Evolutionary conservation across 108 stramenopile species (phyloP).

Genomic region (Cyclotella choctawhatcheeana): DNA sequence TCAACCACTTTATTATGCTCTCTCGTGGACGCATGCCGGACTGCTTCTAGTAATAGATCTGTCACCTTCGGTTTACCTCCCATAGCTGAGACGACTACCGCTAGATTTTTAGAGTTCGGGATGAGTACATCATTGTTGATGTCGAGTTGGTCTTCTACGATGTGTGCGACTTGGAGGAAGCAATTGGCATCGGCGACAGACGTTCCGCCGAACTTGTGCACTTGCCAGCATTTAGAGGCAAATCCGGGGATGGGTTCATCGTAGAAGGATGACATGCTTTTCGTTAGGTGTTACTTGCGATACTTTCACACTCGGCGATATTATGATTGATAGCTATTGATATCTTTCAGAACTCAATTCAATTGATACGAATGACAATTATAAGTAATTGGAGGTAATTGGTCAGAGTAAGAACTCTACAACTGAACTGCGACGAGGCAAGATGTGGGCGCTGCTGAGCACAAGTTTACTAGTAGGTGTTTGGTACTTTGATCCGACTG

Average conservation of each 20-base stretch:
- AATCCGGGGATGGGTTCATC: constrained; percentile 19
- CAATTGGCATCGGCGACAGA: constrained; percentile 70
- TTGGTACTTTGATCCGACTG: no score
- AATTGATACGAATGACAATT: no score
- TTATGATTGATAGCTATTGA: no score
- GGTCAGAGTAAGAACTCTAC: no score
- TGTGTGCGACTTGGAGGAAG: constrained; percentile 53
- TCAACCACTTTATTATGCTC: constrained; percentile 52
- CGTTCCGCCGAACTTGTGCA: constrained; percentile 86
- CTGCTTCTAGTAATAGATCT: constrained; percentile 82
- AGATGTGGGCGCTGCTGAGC: no score
- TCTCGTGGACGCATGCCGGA: constrained; percentile 58
- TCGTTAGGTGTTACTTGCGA: no score
- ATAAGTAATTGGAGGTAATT: no score
- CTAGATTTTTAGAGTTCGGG: constrained; percentile 30
- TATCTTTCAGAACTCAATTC: no score
- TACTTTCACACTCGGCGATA: no score
- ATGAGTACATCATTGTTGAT: constrained; percentile 9
- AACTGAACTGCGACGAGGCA: no score
- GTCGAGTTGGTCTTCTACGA: constrained; percentile 56
- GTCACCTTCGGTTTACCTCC: constrained; percentile 93
- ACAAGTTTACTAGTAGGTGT: no score
- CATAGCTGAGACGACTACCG: constrained; percentile 89
- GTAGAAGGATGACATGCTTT: no score
- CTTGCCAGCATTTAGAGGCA: constrained; percentile 60